Evolutionary conservation across 345 rosid genomes (phyloP).

Genomic region (Chamaenerion angustifolium): DNA sequence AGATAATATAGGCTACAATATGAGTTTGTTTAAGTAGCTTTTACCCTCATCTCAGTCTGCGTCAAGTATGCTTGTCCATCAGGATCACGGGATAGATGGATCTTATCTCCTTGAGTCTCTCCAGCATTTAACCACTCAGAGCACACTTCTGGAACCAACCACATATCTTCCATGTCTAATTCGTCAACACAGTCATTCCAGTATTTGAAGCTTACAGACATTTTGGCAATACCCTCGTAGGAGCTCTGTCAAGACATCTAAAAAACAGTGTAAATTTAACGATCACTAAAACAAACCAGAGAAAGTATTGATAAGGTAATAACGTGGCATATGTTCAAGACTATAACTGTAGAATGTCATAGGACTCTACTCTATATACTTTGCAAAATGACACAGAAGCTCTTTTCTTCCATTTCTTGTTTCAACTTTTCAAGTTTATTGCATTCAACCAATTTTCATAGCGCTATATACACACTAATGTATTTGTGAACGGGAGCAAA

Average conservation of each 20-base stretch:
- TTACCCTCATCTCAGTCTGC: slow-evolving; percentile 83
- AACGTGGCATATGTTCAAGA: too few species aligned
- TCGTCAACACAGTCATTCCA: slow-evolving; percentile 77
- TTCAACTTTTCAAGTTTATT: too few species aligned
- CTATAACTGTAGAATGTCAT: too few species aligned
- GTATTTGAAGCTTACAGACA: slow-evolving; percentile 62
- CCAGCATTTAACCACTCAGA: slow-evolving; percentile 82
- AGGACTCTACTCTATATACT: too few species aligned
- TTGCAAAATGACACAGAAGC: too few species aligned
- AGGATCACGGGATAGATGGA: slow-evolving; percentile 89
- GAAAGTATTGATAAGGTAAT: too few species aligned
- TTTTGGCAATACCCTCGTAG: slow-evolving; percentile 16
- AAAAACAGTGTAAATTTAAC: background rate
- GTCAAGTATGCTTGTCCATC: slow-evolving; percentile 87
- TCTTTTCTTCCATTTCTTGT: background rate
- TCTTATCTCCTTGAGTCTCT: slow-evolving; percentile 62
- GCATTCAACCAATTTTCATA: too few species aligned
- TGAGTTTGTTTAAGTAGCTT: background rate
- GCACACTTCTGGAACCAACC: slow-evolving; percentile 59
- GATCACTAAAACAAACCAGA: too few species aligned
- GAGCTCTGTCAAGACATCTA: slow-evolving; percentile 7
- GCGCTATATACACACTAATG: too few species aligned
- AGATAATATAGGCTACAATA: too few species aligned
- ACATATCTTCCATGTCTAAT: slow-evolving; percentile 70
- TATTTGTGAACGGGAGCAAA: too few species aligned